Base-by-base conservation (phyloP, 148 eudicot species). In the Heliamphora exappendiculata region DNA sequence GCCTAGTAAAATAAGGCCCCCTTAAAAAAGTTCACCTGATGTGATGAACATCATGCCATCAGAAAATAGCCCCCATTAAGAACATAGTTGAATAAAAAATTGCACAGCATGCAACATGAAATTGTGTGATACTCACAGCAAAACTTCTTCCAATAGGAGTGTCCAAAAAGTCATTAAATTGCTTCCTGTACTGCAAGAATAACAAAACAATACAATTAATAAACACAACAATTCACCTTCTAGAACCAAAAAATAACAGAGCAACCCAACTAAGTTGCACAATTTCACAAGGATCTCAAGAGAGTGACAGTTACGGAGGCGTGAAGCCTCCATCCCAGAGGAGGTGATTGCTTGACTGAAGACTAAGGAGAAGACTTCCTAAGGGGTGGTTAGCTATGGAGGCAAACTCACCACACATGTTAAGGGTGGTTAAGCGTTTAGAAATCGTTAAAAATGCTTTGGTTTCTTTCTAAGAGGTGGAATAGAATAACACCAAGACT, bases 181-280 rank as follows among this genome's bases (percentile, higher is more conserved):
- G 89, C 88, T 82, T 92, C 86, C 91, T 89, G 82, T 92, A 92
- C 98, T 95, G 97, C 91, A 92, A 85, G 51, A 59, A 76, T 60
- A 79, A 28, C 73, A 76, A 85, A 58, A 19, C 17, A 73, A 34
- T 26, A 57, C 49, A 67, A 73, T 36, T 33, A 9, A 34, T 60
- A 28, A 69, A 76, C 45, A 71, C 36, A 36, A 19, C 36, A 55
- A 36, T 24, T 22, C 24, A 65, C 53, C 34, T 19, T 26, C 36
- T 7, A 14, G 39, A 29, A 49, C 16, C 11, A 12, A 67, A 33
- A 11, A 37, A 66, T n/a, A 10, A 2, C 22, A 66, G 13, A 74
- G 67, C 51, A 39, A 31, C 69, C 2, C 31, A 60, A 44, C 69
- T 17, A 62, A 10, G 44, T 16, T 51, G 39, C 42, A 4, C 31